Evolutionary conservation across 2,329 filamentous ascomycete species (phyloP).

Genomic region (Microcera coccophila): DNA sequence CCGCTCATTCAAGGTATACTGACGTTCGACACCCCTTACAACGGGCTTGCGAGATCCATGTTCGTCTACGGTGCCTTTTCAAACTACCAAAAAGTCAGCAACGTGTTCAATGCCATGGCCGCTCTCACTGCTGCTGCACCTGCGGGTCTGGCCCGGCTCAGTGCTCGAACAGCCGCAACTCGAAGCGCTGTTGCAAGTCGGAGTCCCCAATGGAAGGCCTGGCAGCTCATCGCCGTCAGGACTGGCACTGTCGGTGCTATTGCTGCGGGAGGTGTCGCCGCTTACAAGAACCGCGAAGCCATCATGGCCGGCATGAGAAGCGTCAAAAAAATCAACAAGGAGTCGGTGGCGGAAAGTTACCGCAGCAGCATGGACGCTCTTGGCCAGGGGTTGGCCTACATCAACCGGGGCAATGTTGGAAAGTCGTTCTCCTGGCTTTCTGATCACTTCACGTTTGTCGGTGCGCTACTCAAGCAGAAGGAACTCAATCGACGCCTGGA

Average conservation of each 20-base stretch:
- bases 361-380: conserved; percentile 47
- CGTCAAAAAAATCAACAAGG: conserved; percentile 45
- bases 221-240: conserved; percentile 67
- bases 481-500: conserved; percentile 67
- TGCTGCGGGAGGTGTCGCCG: conserved; percentile 73
- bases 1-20: conserved; percentile 77
- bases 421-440: conserved; percentile 74
- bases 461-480: conserved; percentile 68
- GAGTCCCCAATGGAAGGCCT: conserved; percentile 48
- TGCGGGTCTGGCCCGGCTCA: conserved; percentile 36
- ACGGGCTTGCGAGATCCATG: conserved; percentile 59
- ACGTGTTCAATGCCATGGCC: conserved; percentile 55
- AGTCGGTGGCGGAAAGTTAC: conserved; percentile 46
- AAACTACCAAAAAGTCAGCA: conserved; percentile 55
- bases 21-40: conserved; percentile 81
- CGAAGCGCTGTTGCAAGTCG: conserved; percentile 21
- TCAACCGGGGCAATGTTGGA: conserved; percentile 57
- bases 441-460: conserved; percentile 82
- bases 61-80: conserved; percentile 59
- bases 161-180: conserved; percentile 16
- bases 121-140: conserved; percentile 49
- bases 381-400: conserved; percentile 53
- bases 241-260: conserved; percentile 80
- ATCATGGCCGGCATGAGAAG: conserved; percentile 51
- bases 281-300: conserved; percentile 72